Conservation (phyloP, 2,329 filamentous ascomycete genomes). For the Purpureocillium takamizusanense region DNA sequence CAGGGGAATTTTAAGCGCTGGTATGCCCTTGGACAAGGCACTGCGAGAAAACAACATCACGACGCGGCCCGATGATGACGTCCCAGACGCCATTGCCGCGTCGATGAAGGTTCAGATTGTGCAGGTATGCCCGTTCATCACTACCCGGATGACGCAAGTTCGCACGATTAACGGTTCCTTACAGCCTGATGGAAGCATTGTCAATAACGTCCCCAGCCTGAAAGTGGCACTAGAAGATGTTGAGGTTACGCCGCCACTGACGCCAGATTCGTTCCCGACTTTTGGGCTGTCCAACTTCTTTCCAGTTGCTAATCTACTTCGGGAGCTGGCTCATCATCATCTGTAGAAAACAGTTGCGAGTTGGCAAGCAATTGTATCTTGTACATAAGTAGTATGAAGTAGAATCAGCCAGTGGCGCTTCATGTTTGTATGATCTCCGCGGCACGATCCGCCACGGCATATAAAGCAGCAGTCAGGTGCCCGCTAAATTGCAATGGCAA, state of each 20-base stretch:
- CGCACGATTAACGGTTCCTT: not conserved
- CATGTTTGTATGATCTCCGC: conserved; percentile 8
- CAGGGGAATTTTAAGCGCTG: not conserved
- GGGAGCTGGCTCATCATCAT: too few relatives aligned
- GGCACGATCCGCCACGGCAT: conserved; percentile 10
- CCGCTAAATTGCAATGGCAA: conserved; percentile 10
- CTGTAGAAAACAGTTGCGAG: too few relatives aligned
- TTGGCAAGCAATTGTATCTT: too few relatives aligned
- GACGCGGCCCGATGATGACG: too few relatives aligned
- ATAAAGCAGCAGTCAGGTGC: conserved; percentile 8
- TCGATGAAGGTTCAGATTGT: too few relatives aligned
- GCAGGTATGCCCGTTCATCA: not conserved
- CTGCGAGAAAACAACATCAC: not conserved
- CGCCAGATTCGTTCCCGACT: not conserved
- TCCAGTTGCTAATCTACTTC: too few relatives aligned
- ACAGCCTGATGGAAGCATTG: not conserved
- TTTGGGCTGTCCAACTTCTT: not conserved
- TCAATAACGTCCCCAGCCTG: not conserved
- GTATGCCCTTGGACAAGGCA: not conserved
- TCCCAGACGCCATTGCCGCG: too few relatives aligned
- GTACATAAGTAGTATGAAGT: too few relatives aligned
- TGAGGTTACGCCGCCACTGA: not conserved
- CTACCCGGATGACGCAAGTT: not conserved
- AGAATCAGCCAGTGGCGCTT: too few relatives aligned
- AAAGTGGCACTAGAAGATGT: not conserved